Conservation (phyloP, 176 grass and related monocot genomes). For the Melocanna baccifera region DNA sequence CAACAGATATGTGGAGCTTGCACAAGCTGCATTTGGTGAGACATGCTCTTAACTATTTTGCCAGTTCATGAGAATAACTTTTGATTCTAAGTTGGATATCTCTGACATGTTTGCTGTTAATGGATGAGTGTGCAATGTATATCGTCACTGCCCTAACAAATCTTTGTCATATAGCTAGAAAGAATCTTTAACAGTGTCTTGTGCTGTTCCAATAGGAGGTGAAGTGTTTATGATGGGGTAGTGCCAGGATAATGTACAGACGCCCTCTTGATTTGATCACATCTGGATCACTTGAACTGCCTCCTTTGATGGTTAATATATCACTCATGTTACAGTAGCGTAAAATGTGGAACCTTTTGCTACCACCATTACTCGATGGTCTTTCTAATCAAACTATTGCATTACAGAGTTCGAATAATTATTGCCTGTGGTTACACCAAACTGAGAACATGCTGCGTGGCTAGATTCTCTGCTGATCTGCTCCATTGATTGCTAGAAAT, state of each 20-base stretch:
- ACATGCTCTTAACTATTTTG: conserved; percentile 28
- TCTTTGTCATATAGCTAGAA: conserved; percentile 21
- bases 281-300: background rate
- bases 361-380: background rate
- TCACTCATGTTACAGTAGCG: background rate
- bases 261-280: conserved; percentile 20
- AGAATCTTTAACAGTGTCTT: conserved; percentile 37
- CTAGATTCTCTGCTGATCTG: conserved; percentile 24
- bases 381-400: conserved; percentile 28
- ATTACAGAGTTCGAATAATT: background rate
- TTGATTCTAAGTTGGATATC: background rate
- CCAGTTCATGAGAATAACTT: conserved; percentile 8
- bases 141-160: background rate
- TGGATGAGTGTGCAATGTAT: conserved; percentile 13
- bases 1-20: conserved; percentile 96
- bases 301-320: background rate
- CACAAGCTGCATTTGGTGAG: conserved; percentile 97
- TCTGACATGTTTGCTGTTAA: background rate
- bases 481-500: background rate
- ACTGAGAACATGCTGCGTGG: conserved; percentile 9
- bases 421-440: conserved; percentile 21
- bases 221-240: background rate
- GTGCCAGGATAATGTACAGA: background rate
- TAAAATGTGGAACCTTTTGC: conserved; percentile 14
- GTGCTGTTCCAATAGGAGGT: conserved; percentile 11